A percentile compares a stretch with the other conserved stretches of the same genome.
Conservation (phyloP, 2,329 filamentous ascomycete species). For the Phaeosphaeria sp. region DNA sequence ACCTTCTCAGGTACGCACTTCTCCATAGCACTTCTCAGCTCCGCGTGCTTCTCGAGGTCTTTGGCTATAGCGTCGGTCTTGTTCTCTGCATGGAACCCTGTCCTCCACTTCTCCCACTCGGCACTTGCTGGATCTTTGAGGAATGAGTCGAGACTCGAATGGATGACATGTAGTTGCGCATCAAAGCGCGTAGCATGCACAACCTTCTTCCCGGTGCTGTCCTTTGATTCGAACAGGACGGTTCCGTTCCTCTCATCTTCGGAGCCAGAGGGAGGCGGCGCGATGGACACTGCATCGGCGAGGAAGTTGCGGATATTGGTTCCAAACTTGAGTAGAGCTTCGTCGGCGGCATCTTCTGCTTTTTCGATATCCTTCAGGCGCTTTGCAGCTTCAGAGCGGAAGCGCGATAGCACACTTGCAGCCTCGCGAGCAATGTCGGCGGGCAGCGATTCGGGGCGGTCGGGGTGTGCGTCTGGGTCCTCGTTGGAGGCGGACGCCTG, state of each 20-base stretch:
- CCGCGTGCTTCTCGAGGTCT: slow-evolving; percentile 85
- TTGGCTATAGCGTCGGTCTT: slow-evolving; percentile 83
- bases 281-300: slow-evolving; percentile 86
- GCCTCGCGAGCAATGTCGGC: slow-evolving; percentile 62
- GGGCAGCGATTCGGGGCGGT: slow-evolving; percentile 54
- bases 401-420: slow-evolving; percentile 73
- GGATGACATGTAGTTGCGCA: slow-evolving; percentile 93
- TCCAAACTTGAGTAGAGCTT: slow-evolving; percentile 90
- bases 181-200: slow-evolving; percentile 95
- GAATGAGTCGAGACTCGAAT: slow-evolving; percentile 81
- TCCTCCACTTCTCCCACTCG: slow-evolving; percentile 76
- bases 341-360: slow-evolving; percentile 94
- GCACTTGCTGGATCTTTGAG: slow-evolving; percentile 77
- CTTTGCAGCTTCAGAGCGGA: slow-evolving; percentile 79
- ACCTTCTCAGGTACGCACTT: slow-evolving; percentile 91
- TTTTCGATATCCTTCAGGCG: slow-evolving; percentile 86
- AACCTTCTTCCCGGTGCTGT: slow-evolving; percentile 85
- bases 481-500: slow-evolving; percentile 8
- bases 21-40: slow-evolving; percentile 90
- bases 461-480: slow-evolving; percentile 41
- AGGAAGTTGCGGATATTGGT: slow-evolving; percentile 89
- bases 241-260: slow-evolving; percentile 55
- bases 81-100: slow-evolving; percentile 77
- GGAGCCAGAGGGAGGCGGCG: slow-evolving; percentile 66
- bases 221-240: slow-evolving; percentile 92